phyloP scores from a whole-genome alignment of 352 stramenopile genomes.

The Globisporangium orthogonon region DNA sequence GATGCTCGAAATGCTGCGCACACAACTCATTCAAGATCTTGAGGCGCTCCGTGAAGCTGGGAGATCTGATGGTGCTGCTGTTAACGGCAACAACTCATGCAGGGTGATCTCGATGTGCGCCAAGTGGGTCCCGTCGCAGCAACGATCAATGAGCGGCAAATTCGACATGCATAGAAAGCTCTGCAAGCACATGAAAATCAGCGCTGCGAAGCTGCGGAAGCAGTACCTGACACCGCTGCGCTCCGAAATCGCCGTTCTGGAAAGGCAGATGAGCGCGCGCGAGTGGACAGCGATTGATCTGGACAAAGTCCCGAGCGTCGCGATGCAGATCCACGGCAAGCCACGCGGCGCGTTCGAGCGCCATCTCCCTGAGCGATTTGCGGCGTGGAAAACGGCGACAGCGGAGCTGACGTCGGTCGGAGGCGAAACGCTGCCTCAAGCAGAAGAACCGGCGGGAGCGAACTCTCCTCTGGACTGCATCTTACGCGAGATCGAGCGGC shows the following conservation, averaged over 20 bases:
- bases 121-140: slow-evolving; percentile 51
- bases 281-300: slow-evolving; percentile 38
- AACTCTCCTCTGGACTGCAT: slow-evolving; percentile 1
- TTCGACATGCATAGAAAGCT: slow-evolving; percentile 37
- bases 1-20: slow-evolving; percentile 24
- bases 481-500: slow-evolving; percentile 8
- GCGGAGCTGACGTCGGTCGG: not conserved
- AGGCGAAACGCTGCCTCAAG: slow-evolving; percentile 8
- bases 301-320: slow-evolving; percentile 27
- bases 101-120: slow-evolving; percentile 31
- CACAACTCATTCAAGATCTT: slow-evolving; percentile 28
- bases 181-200: slow-evolving; percentile 31
- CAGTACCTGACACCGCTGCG: slow-evolving; percentile 35
- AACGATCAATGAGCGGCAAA: slow-evolving; percentile 33
- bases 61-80: not conserved
- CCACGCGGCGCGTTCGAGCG: slow-evolving; percentile 26
- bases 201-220: slow-evolving; percentile 31
- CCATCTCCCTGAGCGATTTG: slow-evolving; percentile 25
- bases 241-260: slow-evolving; percentile 23
- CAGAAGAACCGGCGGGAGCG: slow-evolving; percentile 21
- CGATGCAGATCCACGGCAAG: slow-evolving; percentile 39
- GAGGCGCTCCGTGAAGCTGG: slow-evolving; percentile 2
- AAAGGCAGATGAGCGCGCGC: slow-evolving; percentile 33
- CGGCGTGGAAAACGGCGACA: slow-evolving; percentile 21
- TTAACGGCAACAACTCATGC: not conserved